phyloP scores from a whole-genome alignment of 106 monocot genomes.

The Platanthera zijinensis region DNA sequence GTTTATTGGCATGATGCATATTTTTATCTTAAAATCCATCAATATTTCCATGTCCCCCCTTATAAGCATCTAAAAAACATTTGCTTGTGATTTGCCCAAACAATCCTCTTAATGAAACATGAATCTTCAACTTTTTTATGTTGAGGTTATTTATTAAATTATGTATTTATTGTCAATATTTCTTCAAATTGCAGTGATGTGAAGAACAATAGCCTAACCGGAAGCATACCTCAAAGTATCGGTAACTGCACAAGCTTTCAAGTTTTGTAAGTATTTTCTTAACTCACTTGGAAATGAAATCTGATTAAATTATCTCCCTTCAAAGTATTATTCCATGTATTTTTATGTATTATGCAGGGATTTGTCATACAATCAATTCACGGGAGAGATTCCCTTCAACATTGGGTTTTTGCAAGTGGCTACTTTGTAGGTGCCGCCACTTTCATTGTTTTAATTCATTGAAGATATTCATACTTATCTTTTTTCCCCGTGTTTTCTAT shows the following conservation, averaged over 20 bases:
- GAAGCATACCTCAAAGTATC: conserved; percentile 70
- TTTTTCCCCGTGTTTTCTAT: neutral
- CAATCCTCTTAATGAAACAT: no score
- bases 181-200: conserved; percentile 52
- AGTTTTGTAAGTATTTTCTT: conserved; percentile 65
- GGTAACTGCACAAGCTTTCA: conserved; percentile 98
- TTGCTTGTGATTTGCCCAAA: no score
- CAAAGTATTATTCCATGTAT: neutral
- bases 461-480: neutral
- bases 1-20: no score
- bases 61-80: no score
- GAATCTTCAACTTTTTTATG: neutral
- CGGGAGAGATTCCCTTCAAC: conserved; percentile 91
- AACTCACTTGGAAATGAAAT: neutral
- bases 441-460: neutral
- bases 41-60: no score
- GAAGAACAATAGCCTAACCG: conserved; percentile 90
- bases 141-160: neutral
- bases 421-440: conserved; percentile 53
- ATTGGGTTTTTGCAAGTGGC: conserved; percentile 98
- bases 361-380: conserved; percentile 75
- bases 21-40: no score
- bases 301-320: neutral
- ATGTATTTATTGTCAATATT: neutral
- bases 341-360: conserved; percentile 40